These are phyloP conservation scores for Penicillium glabrum DNA, from an alignment of 2,329 filamentous ascomycete species.

Conservation along the genomic window DNA sequence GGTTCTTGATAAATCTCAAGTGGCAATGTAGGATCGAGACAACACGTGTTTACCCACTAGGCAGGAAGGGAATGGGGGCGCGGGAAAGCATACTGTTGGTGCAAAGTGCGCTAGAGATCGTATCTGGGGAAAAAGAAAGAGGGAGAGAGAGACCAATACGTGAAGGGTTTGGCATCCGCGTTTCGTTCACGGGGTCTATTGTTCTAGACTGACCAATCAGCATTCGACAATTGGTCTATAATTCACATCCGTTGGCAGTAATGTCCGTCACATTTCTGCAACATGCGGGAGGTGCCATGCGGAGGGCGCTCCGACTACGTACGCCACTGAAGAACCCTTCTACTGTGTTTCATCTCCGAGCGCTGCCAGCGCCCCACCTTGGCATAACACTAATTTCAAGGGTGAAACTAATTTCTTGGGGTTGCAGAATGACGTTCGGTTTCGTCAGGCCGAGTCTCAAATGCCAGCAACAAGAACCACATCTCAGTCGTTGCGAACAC, in stretches of 20 bases:
- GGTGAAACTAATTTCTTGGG: neutral
- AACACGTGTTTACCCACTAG: too few relatives aligned
- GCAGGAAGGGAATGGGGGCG: too few relatives aligned
- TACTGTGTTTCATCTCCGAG: neutral
- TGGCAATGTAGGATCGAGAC: too few relatives aligned
- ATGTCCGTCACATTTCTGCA: slow-evolving; percentile 5
- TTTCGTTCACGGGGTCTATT: neutral
- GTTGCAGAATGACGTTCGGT: neutral
- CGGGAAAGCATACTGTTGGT: too few relatives aligned
- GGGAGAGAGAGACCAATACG: too few relatives aligned
- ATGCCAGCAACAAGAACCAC: neutral
- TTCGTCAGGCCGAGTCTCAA: neutral
- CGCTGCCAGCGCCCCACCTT: neutral
- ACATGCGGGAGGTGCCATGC: slow-evolving; percentile 4
- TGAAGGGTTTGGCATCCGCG: neutral
- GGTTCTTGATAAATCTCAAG: too few relatives aligned
- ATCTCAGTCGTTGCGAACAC: neutral
- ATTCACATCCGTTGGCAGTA: neutral
- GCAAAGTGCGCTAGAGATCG: too few relatives aligned
- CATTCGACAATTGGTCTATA: neutral
- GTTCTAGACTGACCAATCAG: slow-evolving; percentile 1
- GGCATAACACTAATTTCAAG: neutral
- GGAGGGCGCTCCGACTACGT: slow-evolving; percentile 4
- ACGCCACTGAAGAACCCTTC: neutral
- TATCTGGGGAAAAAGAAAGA: too few relatives aligned